A percentile compares a stretch with the other conserved stretches of the same genome.
These are phyloP conservation scores for Plasmodium malariae DNA, from an alignment of 169 alveolate genomes.

Conservation along the genomic window DNA sequence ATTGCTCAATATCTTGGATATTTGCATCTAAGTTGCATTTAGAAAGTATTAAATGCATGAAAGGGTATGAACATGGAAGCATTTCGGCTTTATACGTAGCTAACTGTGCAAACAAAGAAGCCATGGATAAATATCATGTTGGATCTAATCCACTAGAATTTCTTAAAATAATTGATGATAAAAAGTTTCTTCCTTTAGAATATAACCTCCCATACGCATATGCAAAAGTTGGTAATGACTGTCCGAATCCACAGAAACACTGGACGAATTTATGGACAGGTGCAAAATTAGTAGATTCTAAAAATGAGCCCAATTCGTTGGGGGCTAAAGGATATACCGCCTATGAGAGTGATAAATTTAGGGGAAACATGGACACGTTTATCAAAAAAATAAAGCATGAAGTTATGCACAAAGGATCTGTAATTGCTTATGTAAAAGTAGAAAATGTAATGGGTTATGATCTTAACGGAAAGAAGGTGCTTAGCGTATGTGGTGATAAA, in stretches of 20 bases:
- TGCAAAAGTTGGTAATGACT: not conserved
- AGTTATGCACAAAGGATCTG: slow-evolving; percentile 63
- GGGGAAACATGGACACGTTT: slow-evolving; percentile 28
- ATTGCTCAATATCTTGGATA: slow-evolving; percentile 74
- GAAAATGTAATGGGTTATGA: slow-evolving; percentile 15
- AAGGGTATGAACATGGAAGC: not conserved
- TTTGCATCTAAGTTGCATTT: slow-evolving; percentile 76
- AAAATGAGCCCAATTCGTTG: not conserved
- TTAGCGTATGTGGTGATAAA: slow-evolving; percentile 26
- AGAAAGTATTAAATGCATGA: slow-evolving; percentile 63
- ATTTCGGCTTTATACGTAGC: slow-evolving; percentile 24
- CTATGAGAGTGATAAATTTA: not conserved
- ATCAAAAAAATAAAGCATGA: slow-evolving; percentile 35
- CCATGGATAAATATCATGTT: not conserved
- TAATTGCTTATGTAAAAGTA: slow-evolving; percentile 48
- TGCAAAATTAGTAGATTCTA: not conserved
- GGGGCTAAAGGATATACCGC: slow-evolving; percentile 24
- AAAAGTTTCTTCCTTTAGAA: not conserved
- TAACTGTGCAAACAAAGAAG: slow-evolving; percentile 1
- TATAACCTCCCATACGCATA: not conserved
- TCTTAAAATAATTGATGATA: not conserved
- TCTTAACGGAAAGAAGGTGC: slow-evolving; percentile 53
- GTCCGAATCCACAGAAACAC: not conserved
- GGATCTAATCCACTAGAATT: slow-evolving; percentile 13
- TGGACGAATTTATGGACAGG: not conserved